Base-by-base conservation (phyloP, 2,329 filamentous ascomycete species). In the Sclerotinia borealis region DNA sequence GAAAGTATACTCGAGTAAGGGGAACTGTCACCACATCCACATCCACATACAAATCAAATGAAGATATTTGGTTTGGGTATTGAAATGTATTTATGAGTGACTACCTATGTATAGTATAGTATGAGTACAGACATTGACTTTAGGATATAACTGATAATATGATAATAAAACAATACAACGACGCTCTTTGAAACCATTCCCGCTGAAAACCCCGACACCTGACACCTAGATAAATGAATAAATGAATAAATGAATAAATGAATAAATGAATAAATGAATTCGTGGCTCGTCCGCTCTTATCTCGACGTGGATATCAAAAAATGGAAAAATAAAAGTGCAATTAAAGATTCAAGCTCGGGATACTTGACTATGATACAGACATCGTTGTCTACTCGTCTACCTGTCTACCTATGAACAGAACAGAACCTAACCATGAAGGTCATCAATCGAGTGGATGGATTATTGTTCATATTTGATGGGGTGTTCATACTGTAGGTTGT, bases 401-500 rank as follows among this genome's bases (percentile, higher is more conserved):
- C 22, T 34, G 54, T 36, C 47, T 22, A 13, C 25, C 47, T 22
- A 49, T 49, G 47, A 22, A 11, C 36, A 31, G 4, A 45, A n/a
- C 22, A 41, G 27, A 36, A 43, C 17, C 34, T 43, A 34, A 54
- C 10, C 34, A n/a, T 7, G 29, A 66, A 48, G 65, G 66, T 66
- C 66, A 65, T 65, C 64, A 29, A 60, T 55, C 39, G 54, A 60
- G 36, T 50, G 36, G 58, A 64, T 50, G 36, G 58, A 64, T 63
- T 34, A 64, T 39, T 55, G 59, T 55, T 68, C 64, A 36, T 68
- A 63, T 61, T 72, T 72, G 51, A 70, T 68, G 52, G 66, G 64
- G 64, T 66, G 67, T 52, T 69, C 68, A 64, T 72, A 72, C 64
- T 69, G 69, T 45, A 65, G 50, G 31, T 64, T 64, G 31, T 71